phyloP scores from a whole-genome alignment of 371 early-diverging fungal species.

The Mortierella sp. region DNA sequence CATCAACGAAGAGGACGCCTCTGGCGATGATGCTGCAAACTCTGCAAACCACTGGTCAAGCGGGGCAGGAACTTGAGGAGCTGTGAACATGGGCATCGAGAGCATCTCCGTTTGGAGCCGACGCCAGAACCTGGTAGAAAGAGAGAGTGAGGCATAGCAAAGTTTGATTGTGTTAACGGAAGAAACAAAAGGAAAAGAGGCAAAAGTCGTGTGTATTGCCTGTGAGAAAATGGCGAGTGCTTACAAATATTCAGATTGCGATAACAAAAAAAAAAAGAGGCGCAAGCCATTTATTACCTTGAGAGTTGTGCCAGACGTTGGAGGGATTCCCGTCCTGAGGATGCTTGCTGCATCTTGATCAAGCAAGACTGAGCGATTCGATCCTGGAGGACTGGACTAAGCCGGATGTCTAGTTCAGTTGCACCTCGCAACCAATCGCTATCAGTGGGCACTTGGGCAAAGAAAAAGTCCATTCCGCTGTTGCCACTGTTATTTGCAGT shows the following conservation, averaged over 20 bases:
- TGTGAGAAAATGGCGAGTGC: conserved; percentile 2
- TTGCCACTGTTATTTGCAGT: neutral
- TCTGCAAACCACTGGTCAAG: conserved; percentile 20
- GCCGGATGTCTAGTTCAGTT: conserved; percentile 26
- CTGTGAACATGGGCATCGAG: conserved; percentile 16
- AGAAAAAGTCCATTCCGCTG: conserved; percentile 24
- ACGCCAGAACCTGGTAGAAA: conserved; percentile 24
- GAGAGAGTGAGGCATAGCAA: neutral
- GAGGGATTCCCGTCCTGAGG: conserved; percentile 35
- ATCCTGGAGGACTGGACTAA: conserved; percentile 27
- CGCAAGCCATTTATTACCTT: conserved; percentile 16
- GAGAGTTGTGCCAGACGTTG: conserved; percentile 27
- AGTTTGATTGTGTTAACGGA: neutral
- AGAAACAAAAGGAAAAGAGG: neutral
- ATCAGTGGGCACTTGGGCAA: neutral
- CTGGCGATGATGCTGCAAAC: conserved; percentile 9
- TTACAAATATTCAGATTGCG: neutral
- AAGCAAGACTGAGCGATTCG: conserved; percentile 30
- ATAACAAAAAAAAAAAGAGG: neutral
- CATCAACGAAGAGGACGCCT: conserved; percentile 2
- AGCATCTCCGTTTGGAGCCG: conserved; percentile 28
- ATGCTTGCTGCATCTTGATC: conserved; percentile 33
- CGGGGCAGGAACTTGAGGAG: conserved; percentile 16
- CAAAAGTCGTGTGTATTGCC: neutral
- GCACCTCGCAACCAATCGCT: conserved; percentile 20